Percentiles rank a stretch among this genome's conserved stretches.
These are phyloP conservation scores for Acacia concinna DNA, from an alignment of 331 rosid genomes.

Conservation along the genomic window DNA sequence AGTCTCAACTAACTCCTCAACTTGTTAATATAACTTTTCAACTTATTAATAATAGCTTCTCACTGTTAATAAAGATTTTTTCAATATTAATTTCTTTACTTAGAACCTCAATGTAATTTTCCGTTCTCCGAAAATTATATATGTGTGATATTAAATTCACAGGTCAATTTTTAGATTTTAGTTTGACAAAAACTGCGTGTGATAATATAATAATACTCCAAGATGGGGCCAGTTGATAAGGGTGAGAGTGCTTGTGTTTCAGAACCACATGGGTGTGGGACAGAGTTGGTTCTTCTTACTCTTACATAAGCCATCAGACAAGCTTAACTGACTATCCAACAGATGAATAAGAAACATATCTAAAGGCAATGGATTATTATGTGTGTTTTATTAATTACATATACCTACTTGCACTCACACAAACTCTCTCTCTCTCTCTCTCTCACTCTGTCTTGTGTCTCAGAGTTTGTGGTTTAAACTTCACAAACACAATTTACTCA, in stretches of 20 bases:
- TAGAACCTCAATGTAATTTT: too few species aligned
- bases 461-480: constrained; percentile 4
- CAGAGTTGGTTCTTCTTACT: constrained; percentile 36
- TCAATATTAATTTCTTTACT: too few species aligned
- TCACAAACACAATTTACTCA: constrained; percentile 32
- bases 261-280: constrained; percentile 44
- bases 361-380: constrained; percentile 26
- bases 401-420: background rate
- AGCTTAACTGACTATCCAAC: constrained; percentile 43
- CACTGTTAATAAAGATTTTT: too few species aligned
- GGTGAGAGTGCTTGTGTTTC: background rate
- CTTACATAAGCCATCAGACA: constrained; percentile 41
- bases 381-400: constrained; percentile 15
- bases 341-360: constrained; percentile 3
- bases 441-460: background rate
- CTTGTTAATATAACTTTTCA: too few species aligned
- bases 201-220: background rate
- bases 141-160: background rate
- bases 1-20: too few species aligned
- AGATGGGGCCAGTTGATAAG: background rate
- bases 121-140: too few species aligned
- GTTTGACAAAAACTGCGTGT: background rate
- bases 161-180: background rate
- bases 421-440: background rate
- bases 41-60: too few species aligned